These are phyloP conservation scores for Jamesozyma lodderae DNA, from an alignment of 805 yeast species.

Conservation along the genomic window DNA sequence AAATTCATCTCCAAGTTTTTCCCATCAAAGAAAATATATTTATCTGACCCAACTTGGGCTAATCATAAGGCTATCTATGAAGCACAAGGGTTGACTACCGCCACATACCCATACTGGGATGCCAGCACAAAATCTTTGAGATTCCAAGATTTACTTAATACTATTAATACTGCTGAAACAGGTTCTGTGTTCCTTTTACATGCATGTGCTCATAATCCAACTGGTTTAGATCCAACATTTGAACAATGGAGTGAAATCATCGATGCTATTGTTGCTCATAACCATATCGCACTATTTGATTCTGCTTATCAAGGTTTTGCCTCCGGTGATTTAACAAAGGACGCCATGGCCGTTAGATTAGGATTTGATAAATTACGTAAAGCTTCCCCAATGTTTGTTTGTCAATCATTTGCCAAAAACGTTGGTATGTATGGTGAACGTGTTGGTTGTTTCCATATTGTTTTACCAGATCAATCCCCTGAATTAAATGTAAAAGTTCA, in stretches of 20 bases:
- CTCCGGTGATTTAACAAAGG: constrained; percentile 72
- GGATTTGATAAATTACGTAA: constrained; percentile 43
- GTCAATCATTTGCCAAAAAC: constrained; percentile 95
- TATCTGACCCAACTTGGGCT: constrained; percentile 95
- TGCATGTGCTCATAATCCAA: constrained; percentile 97
- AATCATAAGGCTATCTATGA: constrained; percentile 83
- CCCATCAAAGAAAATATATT: constrained; percentile 39
- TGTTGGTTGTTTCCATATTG: constrained; percentile 83
- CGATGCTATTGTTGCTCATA: constrained; percentile 45
- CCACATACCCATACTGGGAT: constrained; percentile 82
- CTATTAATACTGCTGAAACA: constrained; percentile 56
- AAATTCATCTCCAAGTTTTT: constrained; percentile 32
- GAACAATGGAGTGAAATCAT: constrained; percentile 74
- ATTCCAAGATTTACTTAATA: constrained; percentile 52
- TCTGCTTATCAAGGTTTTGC: constrained; percentile 98
- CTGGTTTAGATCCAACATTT: constrained; percentile 86
- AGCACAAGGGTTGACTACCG: constrained; percentile 56
- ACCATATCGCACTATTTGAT: constrained; percentile 80
- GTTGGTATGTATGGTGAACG: constrained; percentile 97
- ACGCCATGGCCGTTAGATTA: constrained; percentile 65
- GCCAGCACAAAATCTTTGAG: constrained; percentile 59
- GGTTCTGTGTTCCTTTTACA: constrained; percentile 81
- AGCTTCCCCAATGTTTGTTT: constrained; percentile 56
- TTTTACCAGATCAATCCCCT: constrained; percentile 36
- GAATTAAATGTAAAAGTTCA: constrained; percentile 35